phyloP scores from a whole-genome alignment of 129 eudicot genomes.

The Pulicaria dysenterica region DNA sequence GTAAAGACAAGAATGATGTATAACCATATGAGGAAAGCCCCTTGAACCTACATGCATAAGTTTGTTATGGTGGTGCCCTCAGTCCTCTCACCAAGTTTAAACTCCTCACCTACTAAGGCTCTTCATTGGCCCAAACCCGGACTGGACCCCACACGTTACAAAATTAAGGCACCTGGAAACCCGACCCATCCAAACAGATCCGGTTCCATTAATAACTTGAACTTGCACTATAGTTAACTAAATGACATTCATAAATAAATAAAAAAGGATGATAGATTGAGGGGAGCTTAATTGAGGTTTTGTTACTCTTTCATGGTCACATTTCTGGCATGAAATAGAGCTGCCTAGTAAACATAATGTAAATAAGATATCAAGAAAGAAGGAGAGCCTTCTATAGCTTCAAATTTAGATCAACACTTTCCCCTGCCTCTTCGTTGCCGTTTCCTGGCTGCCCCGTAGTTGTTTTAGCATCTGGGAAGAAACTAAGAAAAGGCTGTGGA shows the following conservation, averaged over 20 bases:
- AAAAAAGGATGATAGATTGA: background rate
- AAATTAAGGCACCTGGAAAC: background rate
- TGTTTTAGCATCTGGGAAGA: constrained; percentile 55
- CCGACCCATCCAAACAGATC: background rate
- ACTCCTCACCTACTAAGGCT: background rate
- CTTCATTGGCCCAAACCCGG: constrained; percentile 2
- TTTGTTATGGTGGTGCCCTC: constrained; percentile 42
- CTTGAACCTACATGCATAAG: constrained; percentile 44
- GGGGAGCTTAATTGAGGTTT: constrained; percentile 2
- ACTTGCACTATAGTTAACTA: constrained; percentile 14
- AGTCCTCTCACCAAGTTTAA: constrained; percentile 22
- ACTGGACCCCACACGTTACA: background rate
- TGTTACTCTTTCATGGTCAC: constrained; percentile 28
- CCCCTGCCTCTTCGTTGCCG: constrained; percentile 51
- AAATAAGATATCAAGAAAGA: constrained; percentile 18
- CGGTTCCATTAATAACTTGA: background rate
- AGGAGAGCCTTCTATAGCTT: constrained; percentile 49
- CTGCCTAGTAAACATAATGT: constrained; percentile 25
- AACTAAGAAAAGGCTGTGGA: constrained; percentile 52
- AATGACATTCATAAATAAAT: background rate
- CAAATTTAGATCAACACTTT: constrained; percentile 68
- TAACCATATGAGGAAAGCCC: constrained; percentile 20
- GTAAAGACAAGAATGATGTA: constrained; percentile 35
- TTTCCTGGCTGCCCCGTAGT: constrained; percentile 32
- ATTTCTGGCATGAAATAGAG: constrained; percentile 27